phyloP scores from a whole-genome alignment of 345 rosid genomes.

The Jatropha curcas region DNA sequence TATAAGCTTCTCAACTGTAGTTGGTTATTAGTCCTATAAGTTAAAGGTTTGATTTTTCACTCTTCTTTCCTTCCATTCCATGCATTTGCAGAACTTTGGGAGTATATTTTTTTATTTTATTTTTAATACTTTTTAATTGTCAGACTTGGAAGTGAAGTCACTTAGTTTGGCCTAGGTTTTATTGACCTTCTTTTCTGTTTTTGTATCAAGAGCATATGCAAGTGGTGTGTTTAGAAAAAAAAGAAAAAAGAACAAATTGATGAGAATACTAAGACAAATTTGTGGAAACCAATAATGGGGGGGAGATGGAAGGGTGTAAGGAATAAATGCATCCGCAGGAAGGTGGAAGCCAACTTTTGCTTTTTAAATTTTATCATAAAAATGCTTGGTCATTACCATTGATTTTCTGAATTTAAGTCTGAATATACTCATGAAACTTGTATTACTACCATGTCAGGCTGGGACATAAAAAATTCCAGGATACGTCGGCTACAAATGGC shows the following conservation, averaged over 20 bases:
- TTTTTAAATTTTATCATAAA: too few species aligned
- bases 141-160: background rate
- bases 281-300: background rate
- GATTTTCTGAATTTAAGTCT: constrained; percentile 9
- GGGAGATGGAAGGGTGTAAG: too few species aligned
- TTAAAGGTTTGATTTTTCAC: too few species aligned
- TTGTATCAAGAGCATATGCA: background rate
- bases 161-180: too few species aligned
- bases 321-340: background rate
- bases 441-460: constrained; percentile 58
- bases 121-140: background rate
- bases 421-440: constrained; percentile 9
- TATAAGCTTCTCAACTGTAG: too few species aligned
- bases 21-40: too few species aligned
- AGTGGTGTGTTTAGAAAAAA: too few species aligned
- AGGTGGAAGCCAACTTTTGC: too few species aligned
- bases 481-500: constrained; percentile 80
- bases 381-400: background rate
- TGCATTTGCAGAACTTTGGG: background rate
- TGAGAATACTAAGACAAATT: background rate
- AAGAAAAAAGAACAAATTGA: background rate
- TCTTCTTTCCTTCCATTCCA: background rate
- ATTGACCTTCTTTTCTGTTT: too few species aligned
- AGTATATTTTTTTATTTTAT: too few species aligned
- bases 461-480: constrained; percentile 81